Evolutionary conservation across 2,329 filamentous ascomycete species (phyloP), one percentile per base, ranked within the genome.

Genomic region (Immersiporthe knoxdaviesiana): DNA sequence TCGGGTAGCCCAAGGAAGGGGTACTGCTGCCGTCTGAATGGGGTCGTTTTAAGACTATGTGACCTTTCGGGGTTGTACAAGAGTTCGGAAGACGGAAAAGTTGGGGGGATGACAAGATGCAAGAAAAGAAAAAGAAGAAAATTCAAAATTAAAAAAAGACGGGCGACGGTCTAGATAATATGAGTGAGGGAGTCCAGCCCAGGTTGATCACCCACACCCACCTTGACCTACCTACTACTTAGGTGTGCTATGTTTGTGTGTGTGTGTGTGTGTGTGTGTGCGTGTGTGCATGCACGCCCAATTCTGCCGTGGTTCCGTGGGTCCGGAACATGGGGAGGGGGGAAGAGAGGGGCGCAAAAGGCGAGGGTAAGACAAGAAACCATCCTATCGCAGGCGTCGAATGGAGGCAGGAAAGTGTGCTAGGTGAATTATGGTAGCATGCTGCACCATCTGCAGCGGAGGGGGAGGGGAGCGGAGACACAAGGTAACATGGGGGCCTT

Each of bases 161-260:
- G 35, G 52, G 69, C 56, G 41, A 64, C 52, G 67, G 67, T 50
- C 67, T 50, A 72, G 69, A 62, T 70, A 71, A 71, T 68, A 71
- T 68, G 54, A 56, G 56, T 10, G 37, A 10, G 41, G n/a, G 44
- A 21, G 18, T 21, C 21, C 44, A 47, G 18, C 2, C 16, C 18
- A 47, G 21, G 21, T n/a, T 47, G 44, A 47, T 47, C 44, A 21
- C 39, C 63, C 70, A 69, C 62, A 21, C 62, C 58, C 58, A 63
- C 47, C 62, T 52, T 39, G 41, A 47, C 69, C 60, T 65, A 66
- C 62, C 56, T 37, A 47, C 6, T 11, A 47, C 16, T 8, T n/a
- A n/a, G n/a, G n/a, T 35, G 35, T 35, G 35, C 35, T 35, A 35
- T 35, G 35, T 8, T 4, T 35, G 4, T 39, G 37, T 39, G 37